Evolutionary conservation across 306 rosid species (phyloP), one percentile per base, ranked within the genome.

Genomic region (Senna siamea): DNA sequence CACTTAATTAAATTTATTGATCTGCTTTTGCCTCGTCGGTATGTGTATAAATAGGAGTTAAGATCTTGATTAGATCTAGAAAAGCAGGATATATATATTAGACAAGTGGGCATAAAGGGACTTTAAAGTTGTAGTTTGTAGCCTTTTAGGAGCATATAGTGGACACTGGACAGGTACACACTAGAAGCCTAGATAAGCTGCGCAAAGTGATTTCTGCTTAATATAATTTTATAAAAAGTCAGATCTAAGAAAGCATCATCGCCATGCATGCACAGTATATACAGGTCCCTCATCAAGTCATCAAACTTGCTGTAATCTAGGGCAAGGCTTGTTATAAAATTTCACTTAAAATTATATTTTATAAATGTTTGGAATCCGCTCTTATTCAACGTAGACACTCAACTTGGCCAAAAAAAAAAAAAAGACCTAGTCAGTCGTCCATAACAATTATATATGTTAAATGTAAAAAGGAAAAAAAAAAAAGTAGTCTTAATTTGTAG

Each of bases 191-290:
- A 74, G 10, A 70, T 62, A 13, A 69, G 75, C 67, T 64, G 67
- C 22, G 40, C 13, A 74, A 65, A 69, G 74, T 63, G 37, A 6
- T 46, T 46, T 69, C 48, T 62, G 70, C 70, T 75, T 63, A 55
- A 40, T 58, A 74, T 74, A 64, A 66, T 57, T 78, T 7, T 5
- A 34, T 66, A 72, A 76, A 79, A 83, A 66, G 70, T 66, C 48
- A 59, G 76, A 76, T 65, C 76, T 70, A 75, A 71, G 58, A 12
- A 66, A 53, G 44, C 81, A 76, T 68, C 70, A 50, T 72, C 10
- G 65, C 57, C 76, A 71, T 66, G 77, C 84, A 83, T 72, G 84
- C 76, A 83, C 77, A 79, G 75, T 61, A 2, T 13, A 56, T 67
- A 48, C n/a, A 19, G 58, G 51, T 37, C 51, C 14, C 60, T 62